phyloP scores from a whole-genome alignment of 169 alveolate genomes.

The Eimeria sp. region DNA sequence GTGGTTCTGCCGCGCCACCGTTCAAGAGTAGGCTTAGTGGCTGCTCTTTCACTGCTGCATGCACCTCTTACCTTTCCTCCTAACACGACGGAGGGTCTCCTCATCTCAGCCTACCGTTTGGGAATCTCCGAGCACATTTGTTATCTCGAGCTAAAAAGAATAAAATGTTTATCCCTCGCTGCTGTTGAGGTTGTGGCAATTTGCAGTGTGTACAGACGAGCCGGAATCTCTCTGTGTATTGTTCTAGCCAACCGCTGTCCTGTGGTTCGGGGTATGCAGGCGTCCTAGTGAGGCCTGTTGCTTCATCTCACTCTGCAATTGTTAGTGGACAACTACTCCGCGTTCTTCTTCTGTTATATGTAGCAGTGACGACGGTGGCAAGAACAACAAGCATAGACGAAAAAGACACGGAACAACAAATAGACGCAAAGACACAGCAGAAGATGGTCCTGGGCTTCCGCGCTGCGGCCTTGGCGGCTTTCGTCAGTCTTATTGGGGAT shows the following conservation, averaged over 20 bases:
- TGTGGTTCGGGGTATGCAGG: constrained; percentile 3
- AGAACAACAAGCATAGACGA: background rate
- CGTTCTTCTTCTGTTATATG: background rate
- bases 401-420: background rate
- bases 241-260: background rate
- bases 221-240: background rate
- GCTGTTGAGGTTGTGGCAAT: background rate
- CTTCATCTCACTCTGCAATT: background rate
- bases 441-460: constrained; percentile 42
- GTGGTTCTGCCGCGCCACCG: background rate
- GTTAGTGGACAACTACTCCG: background rate
- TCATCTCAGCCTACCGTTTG: background rate
- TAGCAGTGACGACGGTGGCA: background rate
- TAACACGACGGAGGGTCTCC: background rate
- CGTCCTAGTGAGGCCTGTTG: background rate
- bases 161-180: background rate
- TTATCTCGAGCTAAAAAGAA: background rate
- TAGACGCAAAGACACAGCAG: background rate
- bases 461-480: constrained; percentile 49
- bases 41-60: background rate
- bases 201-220: background rate
- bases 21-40: background rate
- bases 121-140: background rate
- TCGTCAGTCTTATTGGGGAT: background rate
- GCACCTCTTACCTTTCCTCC: background rate